Conservation (phyloP, 305 asterid genomes). For the Striga hermonthica region DNA sequence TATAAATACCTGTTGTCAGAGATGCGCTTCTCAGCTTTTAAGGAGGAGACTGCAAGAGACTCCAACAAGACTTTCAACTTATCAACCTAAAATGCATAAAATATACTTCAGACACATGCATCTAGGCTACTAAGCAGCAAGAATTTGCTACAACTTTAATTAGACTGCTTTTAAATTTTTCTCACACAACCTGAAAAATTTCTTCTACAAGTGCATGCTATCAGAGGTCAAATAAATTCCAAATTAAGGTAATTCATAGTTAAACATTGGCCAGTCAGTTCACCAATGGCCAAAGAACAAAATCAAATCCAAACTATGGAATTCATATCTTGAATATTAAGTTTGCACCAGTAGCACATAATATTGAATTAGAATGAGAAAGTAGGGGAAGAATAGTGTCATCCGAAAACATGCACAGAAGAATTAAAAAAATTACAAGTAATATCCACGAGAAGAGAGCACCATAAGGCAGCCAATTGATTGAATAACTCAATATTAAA, state of each 20-base stretch:
- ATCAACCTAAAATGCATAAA: conserved; percentile 69
- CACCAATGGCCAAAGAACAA: too few species aligned
- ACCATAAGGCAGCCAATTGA: conserved; percentile 8
- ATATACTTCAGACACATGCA: conserved; percentile 28
- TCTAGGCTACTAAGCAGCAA: conserved; percentile 7
- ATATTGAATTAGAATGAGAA: neutral
- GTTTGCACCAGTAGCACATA: conserved; percentile 22
- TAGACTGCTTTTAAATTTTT: conserved; percentile 14
- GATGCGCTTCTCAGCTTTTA: conserved; percentile 89
- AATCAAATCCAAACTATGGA: neutral
- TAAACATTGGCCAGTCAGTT: neutral
- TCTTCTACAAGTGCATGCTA: conserved; percentile 11
- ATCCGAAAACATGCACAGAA: neutral
- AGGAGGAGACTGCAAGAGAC: conserved; percentile 81
- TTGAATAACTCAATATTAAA: conserved; percentile 12
- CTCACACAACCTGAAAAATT: conserved; percentile 21
- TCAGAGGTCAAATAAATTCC: conserved; percentile 27
- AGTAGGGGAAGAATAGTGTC: conserved; percentile 13
- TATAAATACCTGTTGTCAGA: conserved; percentile 68
- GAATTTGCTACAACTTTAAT: conserved; percentile 24
- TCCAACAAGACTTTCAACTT: conserved; percentile 87
- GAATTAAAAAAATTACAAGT: conserved; percentile 4
- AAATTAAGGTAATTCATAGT: conserved; percentile 23
- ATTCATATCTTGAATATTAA: conserved; percentile 1
- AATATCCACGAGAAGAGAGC: conserved; percentile 23